These are phyloP conservation scores for Trichoderma sp. DNA, from an alignment of 2,329 filamentous ascomycete genomes.

Conservation along the genomic window DNA sequence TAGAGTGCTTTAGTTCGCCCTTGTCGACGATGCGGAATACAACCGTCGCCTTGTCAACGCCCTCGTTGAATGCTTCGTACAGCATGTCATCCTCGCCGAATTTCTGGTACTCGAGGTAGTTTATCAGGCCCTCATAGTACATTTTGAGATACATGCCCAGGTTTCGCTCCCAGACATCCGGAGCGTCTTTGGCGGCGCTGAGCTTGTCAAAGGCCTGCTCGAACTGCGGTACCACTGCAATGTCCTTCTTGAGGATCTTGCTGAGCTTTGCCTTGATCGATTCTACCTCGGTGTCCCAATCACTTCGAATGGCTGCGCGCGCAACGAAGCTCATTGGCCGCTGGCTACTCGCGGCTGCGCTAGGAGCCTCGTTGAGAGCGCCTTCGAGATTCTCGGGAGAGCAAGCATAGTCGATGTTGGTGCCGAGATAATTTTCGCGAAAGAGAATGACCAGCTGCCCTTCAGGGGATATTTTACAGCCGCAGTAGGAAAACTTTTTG, in stretches of 20 bases:
- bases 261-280: constrained; percentile 38
- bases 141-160: constrained; percentile 39
- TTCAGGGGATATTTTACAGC: constrained; percentile 40
- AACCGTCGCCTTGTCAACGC: constrained; percentile 41
- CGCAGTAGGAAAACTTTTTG: constrained; percentile 43
- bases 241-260: constrained; percentile 39
- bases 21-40: constrained; percentile 48
- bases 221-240: constrained; percentile 48
- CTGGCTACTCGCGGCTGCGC: constrained; percentile 21
- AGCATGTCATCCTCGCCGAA: constrained; percentile 49
- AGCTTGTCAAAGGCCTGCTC: constrained; percentile 43
- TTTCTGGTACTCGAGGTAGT: constrained; percentile 42
- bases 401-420: constrained; percentile 43
- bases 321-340: constrained; percentile 42
- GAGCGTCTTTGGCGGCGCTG: constrained; percentile 26
- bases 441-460: constrained; percentile 51
- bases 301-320: constrained; percentile 39
- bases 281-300: constrained; percentile 44
- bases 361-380: constrained; percentile 46
- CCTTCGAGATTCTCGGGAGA: constrained; percentile 37
- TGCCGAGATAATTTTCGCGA: constrained; percentile 40
- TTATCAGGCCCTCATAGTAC: constrained; percentile 47
- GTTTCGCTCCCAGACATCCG: constrained; percentile 42
- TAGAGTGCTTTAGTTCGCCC: constrained; percentile 33
- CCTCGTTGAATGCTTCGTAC: constrained; percentile 48